Base-by-base conservation (phyloP, 2,329 filamentous ascomycete species). In the Fusarium haematococcum region DNA sequence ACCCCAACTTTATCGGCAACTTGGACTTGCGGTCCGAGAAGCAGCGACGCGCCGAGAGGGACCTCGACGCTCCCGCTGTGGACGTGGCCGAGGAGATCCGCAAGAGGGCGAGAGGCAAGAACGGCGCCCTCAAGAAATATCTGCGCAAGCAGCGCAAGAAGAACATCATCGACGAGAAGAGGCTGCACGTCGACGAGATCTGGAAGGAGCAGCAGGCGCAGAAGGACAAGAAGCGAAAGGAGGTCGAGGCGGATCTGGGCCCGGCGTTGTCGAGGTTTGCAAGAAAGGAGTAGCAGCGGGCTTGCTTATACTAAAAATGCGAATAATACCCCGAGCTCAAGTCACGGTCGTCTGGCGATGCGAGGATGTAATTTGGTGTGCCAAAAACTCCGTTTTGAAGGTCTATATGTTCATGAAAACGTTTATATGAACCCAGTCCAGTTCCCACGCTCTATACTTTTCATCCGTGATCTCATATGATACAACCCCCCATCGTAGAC, bases 81-180 rank as follows among this genome's bases (percentile, higher is more conserved):
- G 87, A 89, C 76, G 80, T 90, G 14, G 88, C 87, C 69, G 89
- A 90, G 68, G 89, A 92, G 80, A 89, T 92, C 63, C 87, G 90
- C 84, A 97, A 98, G 81, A 89, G 93, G 65, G 95, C 94, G 20
- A 88, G 96, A 67, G 97, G 97, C 64, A 95, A 95, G 88, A 99
- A 97, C 81, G 95, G 93, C 77, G 94, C 94, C 68, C 85, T 98
- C 74, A 92, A 95, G 80, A 95, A 95, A 82, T 95, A 97, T 81
- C 84, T 98, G 80, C 88, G 97, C 75, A 98, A 98, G 91, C 95
- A 97, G 86, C 92, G 94, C 54, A 92, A 93, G 80, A 94, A 93
- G 88, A 98, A 98, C 82, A 91, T 99, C 67, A 95, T 99, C 82
- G 97, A 99, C 86, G 97, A 98, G 88, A 95, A 96, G 89, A 92